Evolutionary conservation across 352 stramenopile genomes (phyloP), one percentile per base, ranked within the genome.

Genomic region (Phytopythium chamaehyphon): DNA sequence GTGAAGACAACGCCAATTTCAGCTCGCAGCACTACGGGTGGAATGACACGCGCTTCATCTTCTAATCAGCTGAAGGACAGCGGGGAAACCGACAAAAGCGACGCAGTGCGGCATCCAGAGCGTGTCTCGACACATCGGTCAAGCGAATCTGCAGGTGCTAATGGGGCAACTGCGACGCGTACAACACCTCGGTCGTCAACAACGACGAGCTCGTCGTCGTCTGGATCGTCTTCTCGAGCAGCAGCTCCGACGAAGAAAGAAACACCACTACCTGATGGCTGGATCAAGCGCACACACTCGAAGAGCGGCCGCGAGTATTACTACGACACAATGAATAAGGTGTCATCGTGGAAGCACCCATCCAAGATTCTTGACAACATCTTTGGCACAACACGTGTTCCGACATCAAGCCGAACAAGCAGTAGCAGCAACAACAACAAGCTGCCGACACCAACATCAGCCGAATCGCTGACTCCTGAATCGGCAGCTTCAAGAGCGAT

Each of bases 241-340:
- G 21, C 33, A 22, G 21, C 21, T 4, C 16, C 52, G 9, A 63
- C 59, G 1, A 54, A 61, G 14, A 83, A 86, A 24, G 73, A 88
- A 15, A 56, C 70, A 15, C 35, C 47, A 8, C 60, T 90, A 3
- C 80, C 77, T 1, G 73, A 86, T 0, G 80, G 77, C 11, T 88
- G 80, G 77, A 73, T 88, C 70, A 73, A 77, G 40, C 72, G 72
- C 26, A 88, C 73, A 10, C 80, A 90, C 61, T 85, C 71, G 16
- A 88, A 88, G 57, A 88, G 67, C 26, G 75, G 80, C 2, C 65
- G 73, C 10, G 73, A 81, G 59, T 89, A 90, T 51, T 90, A 84
- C 57, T 88, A 89, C 58, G 75, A 90, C 48, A 87, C 73, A 1
- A 53, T 71, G 36, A 76, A 82, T 57, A 87, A 88, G 47, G 73